Evolutionary conservation across 768 basidiomycete genomes (phyloP), one percentile per base, ranked within the genome.

Genomic region (Chalciporus chontae): DNA sequence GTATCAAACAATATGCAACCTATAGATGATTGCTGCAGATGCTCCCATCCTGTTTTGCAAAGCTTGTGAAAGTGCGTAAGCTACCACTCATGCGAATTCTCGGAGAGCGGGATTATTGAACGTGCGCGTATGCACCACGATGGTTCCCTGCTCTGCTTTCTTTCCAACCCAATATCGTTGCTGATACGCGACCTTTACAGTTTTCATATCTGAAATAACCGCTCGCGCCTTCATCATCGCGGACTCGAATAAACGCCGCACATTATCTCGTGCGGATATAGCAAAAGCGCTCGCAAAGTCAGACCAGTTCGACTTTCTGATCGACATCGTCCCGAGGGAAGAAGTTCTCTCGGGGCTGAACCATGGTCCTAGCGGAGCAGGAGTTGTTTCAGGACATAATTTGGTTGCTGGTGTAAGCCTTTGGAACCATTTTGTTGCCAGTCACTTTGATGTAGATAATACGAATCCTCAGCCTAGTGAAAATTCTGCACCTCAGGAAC

Each of bases 141-240:
- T 43, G n/a, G 15, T 36, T n/a, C 34, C 31, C 42, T 31, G 13
- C 29, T 14, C 27, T 48, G 38, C 11, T 29, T 36, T 17, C 37
- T 18, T 47, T 39, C 31, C 39, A 10, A 18, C 21, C 34, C 39
- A 18, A 45, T 40, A 19, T 41, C 21, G 26, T 23, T 41, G 40
- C 47, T 47, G 45, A 49, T 50, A 40, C 52, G 18, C n/a, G 18
- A 27, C 11, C 32, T 23, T 24, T 17, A 27, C 15, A 51, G 95
- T 97, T 54, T 98, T 99, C 70, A 99, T 99, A 49, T 80, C 93
- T 40, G 95, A 99, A 71, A 90, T 99, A 54, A 97, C 95, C 2
- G 88, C 91, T 2, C 84, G 95, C 23, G 94, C 95, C 3, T 98
- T 92, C 77, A 87, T 95, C 53, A 83, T 97, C 47, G 94, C 94